Percentiles rank a stretch among this genome's conserved stretches.
phyloP scores from a whole-genome alignment of 1,139 yeast genomes.

The Oligophagozyma castellii region DNA sequence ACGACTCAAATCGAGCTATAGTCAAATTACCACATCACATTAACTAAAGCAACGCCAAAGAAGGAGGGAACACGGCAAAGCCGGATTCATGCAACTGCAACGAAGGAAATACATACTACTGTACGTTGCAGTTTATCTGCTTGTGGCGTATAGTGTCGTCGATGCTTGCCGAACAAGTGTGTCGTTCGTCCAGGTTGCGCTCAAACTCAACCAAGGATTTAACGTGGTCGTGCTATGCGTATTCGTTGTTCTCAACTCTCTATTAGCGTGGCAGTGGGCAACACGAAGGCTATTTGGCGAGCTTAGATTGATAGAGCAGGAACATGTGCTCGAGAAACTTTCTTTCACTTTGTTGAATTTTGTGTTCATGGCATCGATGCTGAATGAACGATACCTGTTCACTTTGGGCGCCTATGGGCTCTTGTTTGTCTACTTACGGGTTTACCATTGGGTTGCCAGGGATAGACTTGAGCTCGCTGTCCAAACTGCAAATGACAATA shows the following conservation, averaged over 20 bases:
- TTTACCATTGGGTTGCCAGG: constrained; percentile 59
- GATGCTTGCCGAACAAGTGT: constrained; percentile 9
- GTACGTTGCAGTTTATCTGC: constrained; percentile 6
- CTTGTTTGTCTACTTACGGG: constrained; percentile 42
- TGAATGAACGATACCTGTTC: constrained; percentile 42
- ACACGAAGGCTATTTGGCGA: constrained; percentile 52
- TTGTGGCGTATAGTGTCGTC: constrained; percentile 5
- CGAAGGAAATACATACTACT: constrained; percentile 7
- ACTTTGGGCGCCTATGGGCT: constrained; percentile 27
- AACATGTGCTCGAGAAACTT: constrained; percentile 57
- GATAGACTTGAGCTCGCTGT: constrained; percentile 49
- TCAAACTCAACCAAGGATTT: constrained; percentile 32
- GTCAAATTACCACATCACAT: no score
- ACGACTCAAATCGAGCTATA: no score
- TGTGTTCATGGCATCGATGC: constrained; percentile 49
- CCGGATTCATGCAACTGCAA: background rate
- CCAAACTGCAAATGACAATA: constrained; percentile 26
- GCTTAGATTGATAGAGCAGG: constrained; percentile 59
- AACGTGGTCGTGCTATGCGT: constrained; percentile 26
- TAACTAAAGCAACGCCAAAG: background rate
- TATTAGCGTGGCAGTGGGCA: constrained; percentile 20
- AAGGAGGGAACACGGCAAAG: background rate
- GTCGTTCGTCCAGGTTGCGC: constrained; percentile 16
- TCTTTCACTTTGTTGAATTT: constrained; percentile 56
- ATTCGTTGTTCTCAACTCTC: constrained; percentile 19